Base-by-base conservation (phyloP, 169 alveolate species). In the Theileria equi region DNA sequence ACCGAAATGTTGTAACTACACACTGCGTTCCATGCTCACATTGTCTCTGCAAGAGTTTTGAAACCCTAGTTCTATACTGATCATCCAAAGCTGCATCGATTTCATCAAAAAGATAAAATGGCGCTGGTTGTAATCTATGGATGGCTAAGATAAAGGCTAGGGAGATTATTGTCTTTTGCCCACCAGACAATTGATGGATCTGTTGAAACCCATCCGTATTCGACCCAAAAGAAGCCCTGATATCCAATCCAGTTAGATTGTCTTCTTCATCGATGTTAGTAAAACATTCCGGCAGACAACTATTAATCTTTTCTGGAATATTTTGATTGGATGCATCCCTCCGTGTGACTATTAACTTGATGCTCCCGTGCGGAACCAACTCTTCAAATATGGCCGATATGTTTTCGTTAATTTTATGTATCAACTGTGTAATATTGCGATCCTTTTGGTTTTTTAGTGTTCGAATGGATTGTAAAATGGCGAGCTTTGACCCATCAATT, bases 111-210 rank as follows among this genome's bases (percentile, higher is more conserved):
- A 84, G 68, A 26, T 81, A 81, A 61, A 84, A 59, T 7, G 91
- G 91, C 2, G 88, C 82, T 6, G 89, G 67, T n/a, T 82, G 80
- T 36, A 84, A 62, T 17, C 80, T 71, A 45, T 84, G 91, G 1
- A 76, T 31, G 8, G 90, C 83, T 31, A 84, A 71, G 1, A 84
- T 50, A 32, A 84, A 74, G 11, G 91, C 80, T 53, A 84, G 52
- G n/a, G 91, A 80, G 26, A 84, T 84, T 48, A 84, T 50, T n/a
- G 90, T 81, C 70, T 84, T 84, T 45, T 84, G 91, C n/a, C 91
- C 91, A 19, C 61, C 85, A 10, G 85, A 76, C 29, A 76, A 59
- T 41, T 57, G 71, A 63, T 65, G 40, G 1, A 76, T 16, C 8
- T 49, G 80, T 38, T 69, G 74, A 53, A 65, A 7, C 16, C 36